Conservation (phyloP, 2,329 filamentous ascomycete species). For the Fusarium brachygibbosum region DNA sequence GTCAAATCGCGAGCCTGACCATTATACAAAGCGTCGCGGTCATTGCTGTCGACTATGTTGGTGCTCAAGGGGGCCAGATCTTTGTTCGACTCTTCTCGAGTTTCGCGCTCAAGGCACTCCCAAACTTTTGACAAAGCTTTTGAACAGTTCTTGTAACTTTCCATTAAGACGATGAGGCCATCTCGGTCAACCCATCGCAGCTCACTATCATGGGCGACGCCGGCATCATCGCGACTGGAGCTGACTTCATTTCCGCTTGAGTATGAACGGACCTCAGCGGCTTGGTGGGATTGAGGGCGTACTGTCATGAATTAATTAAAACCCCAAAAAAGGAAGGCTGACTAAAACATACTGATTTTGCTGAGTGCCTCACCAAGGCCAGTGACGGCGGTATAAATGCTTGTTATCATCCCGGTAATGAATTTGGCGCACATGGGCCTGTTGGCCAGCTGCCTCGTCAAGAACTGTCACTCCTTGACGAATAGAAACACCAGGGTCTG, state of each 20-base stretch:
- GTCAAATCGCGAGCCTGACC: constrained; percentile 40
- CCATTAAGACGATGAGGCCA: constrained; percentile 43
- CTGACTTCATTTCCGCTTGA: constrained; percentile 38
- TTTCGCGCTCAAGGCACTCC: constrained; percentile 32
- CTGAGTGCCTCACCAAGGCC: constrained; percentile 47
- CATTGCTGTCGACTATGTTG: constrained; percentile 41
- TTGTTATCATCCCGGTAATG: constrained; percentile 51
- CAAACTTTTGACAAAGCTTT: constrained; percentile 41
- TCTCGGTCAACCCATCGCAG: constrained; percentile 49
- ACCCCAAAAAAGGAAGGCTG: not conserved
- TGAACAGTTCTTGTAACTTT: constrained; percentile 44
- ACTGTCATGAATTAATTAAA: constrained; percentile 38
- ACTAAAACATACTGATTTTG: constrained; percentile 43
- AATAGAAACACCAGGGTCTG: constrained; percentile 33
- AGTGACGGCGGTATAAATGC: constrained; percentile 45
- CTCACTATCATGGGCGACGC: not conserved
- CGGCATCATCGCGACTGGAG: constrained; percentile 20
- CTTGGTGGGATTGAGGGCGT: constrained; percentile 42
- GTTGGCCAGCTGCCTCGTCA: constrained; percentile 19
- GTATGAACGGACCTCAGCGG: constrained; percentile 46
- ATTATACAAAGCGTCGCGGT: constrained; percentile 30
- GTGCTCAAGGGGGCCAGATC: constrained; percentile 42
- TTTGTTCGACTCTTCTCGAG: constrained; percentile 47
- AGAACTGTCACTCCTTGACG: constrained; percentile 35
- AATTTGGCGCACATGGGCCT: constrained; percentile 41